Conservation (phyloP, 495 filamentous ascomycete species). For the Penicillium pulvis region DNA sequence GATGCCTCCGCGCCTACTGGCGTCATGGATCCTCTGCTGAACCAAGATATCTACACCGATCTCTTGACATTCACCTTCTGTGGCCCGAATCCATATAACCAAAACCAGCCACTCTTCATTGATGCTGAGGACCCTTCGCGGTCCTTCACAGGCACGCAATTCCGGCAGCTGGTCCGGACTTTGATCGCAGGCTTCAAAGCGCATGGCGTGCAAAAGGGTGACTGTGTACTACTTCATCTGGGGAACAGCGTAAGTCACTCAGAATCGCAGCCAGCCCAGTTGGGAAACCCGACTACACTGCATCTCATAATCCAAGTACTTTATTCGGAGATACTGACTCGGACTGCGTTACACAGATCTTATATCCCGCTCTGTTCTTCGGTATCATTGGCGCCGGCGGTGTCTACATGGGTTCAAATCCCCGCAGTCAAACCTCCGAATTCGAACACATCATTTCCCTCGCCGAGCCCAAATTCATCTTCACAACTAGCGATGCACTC, state of each 20-base stretch:
- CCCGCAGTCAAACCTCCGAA: constrained; percentile 34
- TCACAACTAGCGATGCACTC: constrained; percentile 30
- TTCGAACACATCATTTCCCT: constrained; percentile 34
- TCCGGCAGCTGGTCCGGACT: constrained; percentile 49
- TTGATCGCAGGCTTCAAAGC: constrained; percentile 58
- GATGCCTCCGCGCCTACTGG: constrained; percentile 25
- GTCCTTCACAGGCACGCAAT: constrained; percentile 55
- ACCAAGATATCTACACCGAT: constrained; percentile 36
- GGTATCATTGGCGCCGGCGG: constrained; percentile 50
- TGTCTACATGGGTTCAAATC: constrained; percentile 42
- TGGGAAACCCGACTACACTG: background rate
- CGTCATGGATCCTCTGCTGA: constrained; percentile 22
- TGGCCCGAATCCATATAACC: constrained; percentile 37
- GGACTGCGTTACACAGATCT: constrained; percentile 32
- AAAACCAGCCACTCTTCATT: constrained; percentile 52
- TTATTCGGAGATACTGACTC: constrained; percentile 4
- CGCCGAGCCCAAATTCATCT: constrained; percentile 35
- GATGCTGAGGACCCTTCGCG: constrained; percentile 57
- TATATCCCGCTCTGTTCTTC: constrained; percentile 52
- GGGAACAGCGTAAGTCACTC: constrained; percentile 57
- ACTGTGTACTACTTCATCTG: constrained; percentile 62
- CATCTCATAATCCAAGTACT: constrained; percentile 3
- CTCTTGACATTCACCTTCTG: constrained; percentile 45
- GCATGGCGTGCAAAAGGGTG: constrained; percentile 54
- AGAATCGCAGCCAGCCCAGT: background rate